Evolutionary conservation across 202 grass and related monocot genomes (phyloP), one percentile per base, ranked within the genome.

Genomic region (Panicum virgatum): DNA sequence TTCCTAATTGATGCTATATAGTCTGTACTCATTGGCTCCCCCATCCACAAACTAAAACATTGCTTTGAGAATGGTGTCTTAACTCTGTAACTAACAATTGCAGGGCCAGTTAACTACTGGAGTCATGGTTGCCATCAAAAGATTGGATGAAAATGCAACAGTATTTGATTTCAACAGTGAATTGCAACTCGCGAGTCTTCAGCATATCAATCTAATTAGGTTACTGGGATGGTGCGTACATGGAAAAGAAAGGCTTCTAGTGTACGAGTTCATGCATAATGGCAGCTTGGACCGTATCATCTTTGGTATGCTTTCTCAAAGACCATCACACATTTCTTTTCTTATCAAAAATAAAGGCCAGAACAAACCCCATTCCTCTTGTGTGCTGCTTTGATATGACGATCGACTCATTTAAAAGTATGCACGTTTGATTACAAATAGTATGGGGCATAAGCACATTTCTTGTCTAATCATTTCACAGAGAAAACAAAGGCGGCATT

Each of bases 201-300:
- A 50, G 0, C 82, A 84, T 58, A 61, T n/a, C n/a, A 77, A 70
- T 39, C 9, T 84, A 27, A 0, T 70, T 20, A 61, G n/a, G 73
- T 27, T 84, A 25, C 2, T 84, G 2, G 82, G 82, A 16, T 78
- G 73, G 72, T 84, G 81, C 5, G 39, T 68, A 29, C 47, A 83
- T 67, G 37, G 18, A 5, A 23, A 69, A 69, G 83, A 77, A 71
- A 78, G 30, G 32, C 10, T 72, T 71, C 65, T 78, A 7, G 30
- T 71, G 7, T 84, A 84, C 29, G 53, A 71, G 13, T 71, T 62
- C 3, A 11, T 62, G 32, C n/a, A 42, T 15, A 39, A 26, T 12
- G 44, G 44, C 20, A 9, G 53, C 6, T 29, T 85, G 43, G 34
- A 78, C 29, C 3, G 4, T 11, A 25, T 1, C 15, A 84, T 84